phyloP scores from a whole-genome alignment of 2,329 filamentous ascomycete species.

The Lizonia empirigonia region DNA sequence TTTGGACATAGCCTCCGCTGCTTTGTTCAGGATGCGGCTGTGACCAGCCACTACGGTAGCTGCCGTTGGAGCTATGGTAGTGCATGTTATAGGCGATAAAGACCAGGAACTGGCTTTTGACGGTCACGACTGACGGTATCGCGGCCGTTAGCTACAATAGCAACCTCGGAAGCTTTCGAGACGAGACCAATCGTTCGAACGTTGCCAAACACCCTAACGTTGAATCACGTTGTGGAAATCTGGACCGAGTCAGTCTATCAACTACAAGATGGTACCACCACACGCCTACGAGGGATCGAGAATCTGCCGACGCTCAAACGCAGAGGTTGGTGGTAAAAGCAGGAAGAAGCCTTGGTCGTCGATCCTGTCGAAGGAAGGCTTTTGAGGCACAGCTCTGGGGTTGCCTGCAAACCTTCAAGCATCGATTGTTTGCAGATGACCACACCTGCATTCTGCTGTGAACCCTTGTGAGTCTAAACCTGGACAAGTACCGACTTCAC shows the following conservation, averaged over 20 bases:
- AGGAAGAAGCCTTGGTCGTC: not conserved
- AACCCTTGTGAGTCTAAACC: slow-evolving; percentile 1
- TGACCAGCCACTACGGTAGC: slow-evolving; percentile 1
- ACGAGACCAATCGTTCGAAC: too few relatives aligned
- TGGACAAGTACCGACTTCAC: slow-evolving; percentile 5
- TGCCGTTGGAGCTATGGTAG: not conserved
- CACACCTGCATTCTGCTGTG: slow-evolving; percentile 15
- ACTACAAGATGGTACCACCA: too few relatives aligned
- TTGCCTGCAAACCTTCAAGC: slow-evolving; percentile 1
- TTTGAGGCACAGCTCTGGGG: slow-evolving; percentile 10
- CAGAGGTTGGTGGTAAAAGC: not conserved
- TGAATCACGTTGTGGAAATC: not conserved
- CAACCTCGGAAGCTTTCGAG: too few relatives aligned
- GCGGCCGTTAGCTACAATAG: not conserved
- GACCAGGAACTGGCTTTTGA: not conserved
- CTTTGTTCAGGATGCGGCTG: slow-evolving; percentile 1
- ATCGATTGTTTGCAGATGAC: slow-evolving; percentile 8
- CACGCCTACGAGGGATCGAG: too few relatives aligned
- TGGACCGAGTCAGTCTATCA: not conserved
- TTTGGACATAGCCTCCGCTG: not conserved
- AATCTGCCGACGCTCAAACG: not conserved
- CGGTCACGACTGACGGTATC: not conserved
- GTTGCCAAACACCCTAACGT: not conserved
- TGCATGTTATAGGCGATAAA: slow-evolving; percentile 1
- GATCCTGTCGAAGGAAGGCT: slow-evolving; percentile 4